Conservation (phyloP, 768 basidiomycete species). For the Kondoa malvinella region DNA sequence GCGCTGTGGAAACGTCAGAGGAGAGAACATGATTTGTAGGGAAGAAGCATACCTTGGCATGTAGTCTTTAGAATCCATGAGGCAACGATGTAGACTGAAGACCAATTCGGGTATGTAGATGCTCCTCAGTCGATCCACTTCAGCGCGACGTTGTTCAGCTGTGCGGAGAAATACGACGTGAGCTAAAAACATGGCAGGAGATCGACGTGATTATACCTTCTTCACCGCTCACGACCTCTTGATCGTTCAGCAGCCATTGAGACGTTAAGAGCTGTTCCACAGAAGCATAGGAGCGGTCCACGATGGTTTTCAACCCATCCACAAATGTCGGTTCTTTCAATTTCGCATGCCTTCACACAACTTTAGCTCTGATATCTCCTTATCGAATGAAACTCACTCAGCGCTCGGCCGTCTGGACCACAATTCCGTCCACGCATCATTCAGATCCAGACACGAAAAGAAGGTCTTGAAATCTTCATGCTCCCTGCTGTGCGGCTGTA, state of each 20-base stretch:
- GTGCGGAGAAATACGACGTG: slow-evolving; percentile 20
- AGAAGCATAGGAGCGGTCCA: background rate
- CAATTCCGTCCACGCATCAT: slow-evolving; percentile 17
- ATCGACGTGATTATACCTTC: background rate
- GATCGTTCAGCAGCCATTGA: slow-evolving; percentile 5
- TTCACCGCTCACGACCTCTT: background rate
- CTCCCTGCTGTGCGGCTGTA: slow-evolving; percentile 30
- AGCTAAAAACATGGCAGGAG: no score
- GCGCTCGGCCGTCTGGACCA: slow-evolving; percentile 20
- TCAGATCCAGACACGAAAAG: slow-evolving; percentile 47
- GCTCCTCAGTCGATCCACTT: slow-evolving; percentile 25
- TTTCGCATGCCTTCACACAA: background rate
- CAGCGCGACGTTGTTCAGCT: slow-evolving; percentile 16
- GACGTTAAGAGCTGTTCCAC: slow-evolving; percentile 3
- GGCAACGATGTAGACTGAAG: slow-evolving; percentile 57
- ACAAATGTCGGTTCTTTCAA: slow-evolving; percentile 4
- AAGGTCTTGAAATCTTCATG: slow-evolving; percentile 66
- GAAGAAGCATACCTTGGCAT: slow-evolving; percentile 46
- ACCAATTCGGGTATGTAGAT: slow-evolving; percentile 80
- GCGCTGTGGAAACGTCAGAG: slow-evolving; percentile 39
- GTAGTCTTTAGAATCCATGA: slow-evolving; percentile 47
- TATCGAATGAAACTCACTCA: background rate
- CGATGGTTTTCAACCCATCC: slow-evolving; percentile 1
- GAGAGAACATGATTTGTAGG: background rate
- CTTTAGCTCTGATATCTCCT: slow-evolving; percentile 6